Conservation (phyloP, 106 monocot species). For the Ottelia alismoides region DNA sequence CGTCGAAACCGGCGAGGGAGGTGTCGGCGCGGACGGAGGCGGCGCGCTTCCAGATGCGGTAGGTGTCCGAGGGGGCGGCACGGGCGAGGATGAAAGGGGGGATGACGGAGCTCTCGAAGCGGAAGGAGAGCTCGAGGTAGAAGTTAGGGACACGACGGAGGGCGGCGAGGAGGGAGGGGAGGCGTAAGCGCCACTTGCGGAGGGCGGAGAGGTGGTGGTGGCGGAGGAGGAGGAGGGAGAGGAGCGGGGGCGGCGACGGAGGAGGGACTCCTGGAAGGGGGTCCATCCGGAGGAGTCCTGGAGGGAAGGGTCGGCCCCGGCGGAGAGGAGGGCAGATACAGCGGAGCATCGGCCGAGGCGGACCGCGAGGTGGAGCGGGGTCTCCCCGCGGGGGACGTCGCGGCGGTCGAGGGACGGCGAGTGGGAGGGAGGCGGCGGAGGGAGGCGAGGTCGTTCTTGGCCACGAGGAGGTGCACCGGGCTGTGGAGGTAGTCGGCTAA, state of each 20-base stretch:
- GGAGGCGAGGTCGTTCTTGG: constrained; percentile 21
- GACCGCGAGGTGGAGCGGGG: constrained; percentile 77
- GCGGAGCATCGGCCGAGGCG: constrained; percentile 28
- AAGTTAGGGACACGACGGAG: constrained; percentile 45
- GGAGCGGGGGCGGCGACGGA: constrained; percentile 19
- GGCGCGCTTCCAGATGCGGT: constrained; percentile 61
- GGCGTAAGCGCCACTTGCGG: constrained; percentile 58
- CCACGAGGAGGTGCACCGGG: constrained; percentile 40
- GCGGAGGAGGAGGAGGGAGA: constrained; percentile 47
- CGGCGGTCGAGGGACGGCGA: constrained; percentile 61
- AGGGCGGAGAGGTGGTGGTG: constrained; percentile 49
- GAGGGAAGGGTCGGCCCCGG: constrained; percentile 73
- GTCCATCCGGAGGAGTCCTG: constrained; percentile 78
- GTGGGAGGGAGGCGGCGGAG: constrained; percentile 23
- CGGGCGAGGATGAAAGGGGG: constrained; percentile 42
- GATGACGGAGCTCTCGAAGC: constrained; percentile 58
- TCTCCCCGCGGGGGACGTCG: constrained; percentile 54
- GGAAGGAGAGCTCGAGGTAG: constrained; percentile 57
- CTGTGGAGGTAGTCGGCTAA: constrained; percentile 41
- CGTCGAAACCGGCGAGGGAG: constrained; percentile 55
- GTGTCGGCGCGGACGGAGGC: constrained; percentile 55
- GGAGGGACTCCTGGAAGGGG: constrained; percentile 56
- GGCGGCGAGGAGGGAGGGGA: constrained; percentile 35
- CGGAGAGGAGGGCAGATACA: constrained; percentile 19
- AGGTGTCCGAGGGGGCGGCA: constrained; percentile 65